Percentiles rank a stretch among this genome's conserved stretches.
Conservation (phyloP, 2,329 filamentous ascomycete genomes). For the Ramularia endophylla region DNA sequence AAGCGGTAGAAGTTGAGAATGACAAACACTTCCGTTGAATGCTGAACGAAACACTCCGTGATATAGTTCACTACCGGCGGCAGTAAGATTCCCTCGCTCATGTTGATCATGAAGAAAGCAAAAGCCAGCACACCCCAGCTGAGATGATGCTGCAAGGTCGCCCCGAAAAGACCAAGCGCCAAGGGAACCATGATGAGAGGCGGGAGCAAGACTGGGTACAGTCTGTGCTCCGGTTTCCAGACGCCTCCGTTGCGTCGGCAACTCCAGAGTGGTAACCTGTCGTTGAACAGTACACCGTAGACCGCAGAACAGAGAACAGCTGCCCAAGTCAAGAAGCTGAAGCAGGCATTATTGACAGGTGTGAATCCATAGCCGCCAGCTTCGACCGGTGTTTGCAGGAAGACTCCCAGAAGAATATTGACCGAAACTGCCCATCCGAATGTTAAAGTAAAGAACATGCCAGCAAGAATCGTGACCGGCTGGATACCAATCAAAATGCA, state of each 20-base stretch:
- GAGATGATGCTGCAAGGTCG: slow-evolving; percentile 36
- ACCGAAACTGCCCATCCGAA: slow-evolving; percentile 22
- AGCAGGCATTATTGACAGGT: slow-evolving; percentile 35
- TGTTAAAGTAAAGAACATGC: slow-evolving; percentile 33
- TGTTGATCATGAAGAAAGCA: slow-evolving; percentile 36
- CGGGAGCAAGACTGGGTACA: slow-evolving; percentile 29
- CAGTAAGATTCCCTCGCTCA: slow-evolving; percentile 30
- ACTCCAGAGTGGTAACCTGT: slow-evolving; percentile 35
- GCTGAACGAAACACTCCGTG: slow-evolving; percentile 31
- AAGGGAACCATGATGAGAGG: slow-evolving; percentile 29
- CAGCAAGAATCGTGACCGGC: slow-evolving; percentile 36
- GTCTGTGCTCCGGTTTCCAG: slow-evolving; percentile 39
- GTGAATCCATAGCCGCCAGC: slow-evolving; percentile 41
- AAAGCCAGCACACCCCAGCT: slow-evolving; percentile 38
- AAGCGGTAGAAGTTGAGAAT: slow-evolving; percentile 28
- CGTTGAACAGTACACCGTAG: slow-evolving; percentile 35
- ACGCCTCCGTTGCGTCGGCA: slow-evolving; percentile 25
- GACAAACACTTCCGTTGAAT: slow-evolving; percentile 34
- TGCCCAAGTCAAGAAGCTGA: slow-evolving; percentile 38
- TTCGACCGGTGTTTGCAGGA: slow-evolving; percentile 34
- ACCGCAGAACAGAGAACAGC: slow-evolving; percentile 34
- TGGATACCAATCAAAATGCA: slow-evolving; percentile 29
- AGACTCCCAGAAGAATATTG: slow-evolving; percentile 25
- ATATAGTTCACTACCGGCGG: slow-evolving; percentile 32
- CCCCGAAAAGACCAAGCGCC: slow-evolving; percentile 29